Evolutionary conservation across 768 basidiomycete species (phyloP), one percentile per base, ranked within the genome.

Genomic region (Lentinula aciculospora): DNA sequence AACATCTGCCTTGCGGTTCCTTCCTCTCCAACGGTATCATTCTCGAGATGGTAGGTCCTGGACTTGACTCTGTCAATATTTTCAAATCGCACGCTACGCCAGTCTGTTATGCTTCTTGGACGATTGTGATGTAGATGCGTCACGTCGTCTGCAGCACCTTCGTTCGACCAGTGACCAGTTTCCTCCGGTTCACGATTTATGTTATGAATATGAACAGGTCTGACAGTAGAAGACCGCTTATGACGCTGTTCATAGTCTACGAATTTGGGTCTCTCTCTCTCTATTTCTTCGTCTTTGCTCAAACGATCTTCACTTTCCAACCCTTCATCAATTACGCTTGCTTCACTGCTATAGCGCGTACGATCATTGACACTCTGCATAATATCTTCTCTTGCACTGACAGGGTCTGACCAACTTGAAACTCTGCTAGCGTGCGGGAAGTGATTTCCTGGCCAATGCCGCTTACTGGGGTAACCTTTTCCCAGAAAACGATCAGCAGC

Each of bases 391-490:
- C 72, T 70, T 25, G 75, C 76, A 54, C 74, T 80, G 46, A 76
- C 61, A 1, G 81, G 76, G 61, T 82, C 82, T 3, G 81, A 76
- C 84, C 81, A 82, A 63, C 79, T 83, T 23, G 80, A 75, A 39
- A 81, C 69, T 9, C 80, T 74, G 29, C 66, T 76, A 63, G 75
- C 76, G 3, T 53, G 21, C 15, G 47, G 46, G 27, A 60, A 25
- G 12, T 39, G 54, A 29, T 60, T 56, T 12, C 45, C 55, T 25
- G 36, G 36, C 46, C 44, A 57, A 36, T 32, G 32, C 32, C 54
- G 54, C 42, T 40, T 44, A 32, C n/a, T 57, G 3, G 56, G 56
- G 19, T 57, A 25, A 28, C 53, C 56, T 48, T 45, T 57, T 17
- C 56, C 56, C 25, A 55, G 17, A 34, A 27, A 28, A 13, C 12